These are phyloP conservation scores for Cercophora sp. DNA, from an alignment of 495 filamentous ascomycete genomes.

Conservation along the genomic window DNA sequence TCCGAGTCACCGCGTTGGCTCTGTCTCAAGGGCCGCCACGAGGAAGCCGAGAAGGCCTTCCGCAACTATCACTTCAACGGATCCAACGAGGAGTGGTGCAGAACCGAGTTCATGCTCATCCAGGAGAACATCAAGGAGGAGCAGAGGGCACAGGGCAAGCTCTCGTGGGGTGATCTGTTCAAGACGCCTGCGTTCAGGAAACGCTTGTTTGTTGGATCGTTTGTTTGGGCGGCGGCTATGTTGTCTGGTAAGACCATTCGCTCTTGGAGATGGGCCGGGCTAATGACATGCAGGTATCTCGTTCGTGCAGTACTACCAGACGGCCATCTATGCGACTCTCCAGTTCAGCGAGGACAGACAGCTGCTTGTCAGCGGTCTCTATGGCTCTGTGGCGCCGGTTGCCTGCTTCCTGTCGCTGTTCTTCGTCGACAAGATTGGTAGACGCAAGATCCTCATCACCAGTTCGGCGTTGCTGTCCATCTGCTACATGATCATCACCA, in stretches of 20 bases:
- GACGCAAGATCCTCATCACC: slow-evolving; percentile 50
- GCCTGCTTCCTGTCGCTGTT: slow-evolving; percentile 50
- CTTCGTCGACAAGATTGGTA: slow-evolving; percentile 50
- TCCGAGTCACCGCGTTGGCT: slow-evolving; percentile 57
- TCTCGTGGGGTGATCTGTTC: slow-evolving; percentile 45
- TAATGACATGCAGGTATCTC: slow-evolving; percentile 36
- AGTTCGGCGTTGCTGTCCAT: slow-evolving; percentile 43
- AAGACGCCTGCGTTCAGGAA: slow-evolving; percentile 42
- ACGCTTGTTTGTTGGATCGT: slow-evolving; percentile 49
- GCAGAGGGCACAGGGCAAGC: slow-evolving; percentile 24
- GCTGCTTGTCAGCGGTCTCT: slow-evolving; percentile 51
- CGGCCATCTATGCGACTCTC: slow-evolving; percentile 46
- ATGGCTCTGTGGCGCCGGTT: slow-evolving; percentile 47
- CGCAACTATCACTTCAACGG: slow-evolving; percentile 42
- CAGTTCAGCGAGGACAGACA: slow-evolving; percentile 42
- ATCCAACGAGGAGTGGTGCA: slow-evolving; percentile 41
- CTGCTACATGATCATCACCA: slow-evolving; percentile 45
- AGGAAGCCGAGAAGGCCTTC: slow-evolving; percentile 41
- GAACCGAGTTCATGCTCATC: slow-evolving; percentile 46
- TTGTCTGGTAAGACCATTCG: slow-evolving; percentile 44
- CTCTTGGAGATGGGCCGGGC: no score
- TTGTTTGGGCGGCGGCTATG: slow-evolving; percentile 52
- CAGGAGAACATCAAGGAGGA: slow-evolving; percentile 42
- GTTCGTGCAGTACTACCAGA: slow-evolving; percentile 52
- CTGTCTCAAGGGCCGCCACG: slow-evolving; percentile 46